These are phyloP conservation scores for Oryza brachyantha DNA, from an alignment of 176 grass and related monocot genomes.

Conservation along the genomic window DNA sequence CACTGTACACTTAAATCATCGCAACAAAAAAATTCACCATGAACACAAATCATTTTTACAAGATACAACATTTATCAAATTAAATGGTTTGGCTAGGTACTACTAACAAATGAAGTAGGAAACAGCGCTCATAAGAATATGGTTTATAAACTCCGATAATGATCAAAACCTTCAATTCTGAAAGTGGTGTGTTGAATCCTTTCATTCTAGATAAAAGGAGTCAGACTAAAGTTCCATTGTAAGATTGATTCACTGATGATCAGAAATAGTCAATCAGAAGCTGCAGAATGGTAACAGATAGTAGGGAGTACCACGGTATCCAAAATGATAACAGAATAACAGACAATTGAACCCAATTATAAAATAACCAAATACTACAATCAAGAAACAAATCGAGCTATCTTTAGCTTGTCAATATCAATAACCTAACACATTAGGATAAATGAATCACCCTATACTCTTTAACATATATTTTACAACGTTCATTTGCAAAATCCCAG, in stretches of 20 bases:
- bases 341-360: background rate
- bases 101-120: background rate
- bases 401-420: background rate
- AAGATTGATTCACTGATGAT: background rate
- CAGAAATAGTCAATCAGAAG: background rate
- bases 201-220: background rate
- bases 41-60: background rate
- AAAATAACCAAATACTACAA: background rate
- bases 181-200: background rate
- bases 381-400: background rate
- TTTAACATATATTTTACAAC: background rate
- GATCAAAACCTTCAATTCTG: background rate
- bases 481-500: background rate
- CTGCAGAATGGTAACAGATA: background rate
- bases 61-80: background rate
- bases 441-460: background rate
- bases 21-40: background rate
- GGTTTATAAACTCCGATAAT: background rate
- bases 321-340: background rate
- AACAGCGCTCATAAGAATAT: background rate
- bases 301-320: background rate
- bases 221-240: background rate
- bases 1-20: background rate
- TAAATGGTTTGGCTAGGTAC: background rate
- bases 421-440: background rate